Conservation (phyloP, 345 rosid genomes). For the Zanthoxylum bungeanum region DNA sequence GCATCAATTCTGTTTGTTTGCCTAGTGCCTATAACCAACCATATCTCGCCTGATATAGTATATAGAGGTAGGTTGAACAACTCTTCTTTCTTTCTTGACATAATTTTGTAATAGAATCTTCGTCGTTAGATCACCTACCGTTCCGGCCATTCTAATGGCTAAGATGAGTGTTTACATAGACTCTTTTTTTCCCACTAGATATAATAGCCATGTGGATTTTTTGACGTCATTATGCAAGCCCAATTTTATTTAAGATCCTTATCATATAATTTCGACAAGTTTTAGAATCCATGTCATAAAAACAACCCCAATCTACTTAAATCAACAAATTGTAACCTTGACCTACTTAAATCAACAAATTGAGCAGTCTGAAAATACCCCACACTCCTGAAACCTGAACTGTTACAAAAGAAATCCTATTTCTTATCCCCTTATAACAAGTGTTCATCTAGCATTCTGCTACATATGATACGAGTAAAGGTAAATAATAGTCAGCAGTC, state of each 20-base stretch:
- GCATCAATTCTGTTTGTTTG: not conserved
- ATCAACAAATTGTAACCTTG: too few relatives aligned
- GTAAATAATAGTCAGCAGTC: not conserved
- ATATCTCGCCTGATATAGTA: too few relatives aligned
- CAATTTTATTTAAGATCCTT: too few relatives aligned
- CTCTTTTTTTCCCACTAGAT: too few relatives aligned
- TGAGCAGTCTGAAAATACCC: not conserved
- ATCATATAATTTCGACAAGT: too few relatives aligned
- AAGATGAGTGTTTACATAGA: not conserved
- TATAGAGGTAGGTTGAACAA: not conserved
- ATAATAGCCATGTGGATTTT: too few relatives aligned
- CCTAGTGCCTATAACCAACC: not conserved
- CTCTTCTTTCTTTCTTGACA: not conserved
- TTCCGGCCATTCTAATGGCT: not conserved
- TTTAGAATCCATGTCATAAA: too few relatives aligned
- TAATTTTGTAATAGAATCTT: not conserved
- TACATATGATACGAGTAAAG: not conserved
- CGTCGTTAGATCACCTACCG: not conserved
- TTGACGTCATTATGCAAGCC: too few relatives aligned
- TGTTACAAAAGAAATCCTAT: not conserved
- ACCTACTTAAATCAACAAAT: not conserved
- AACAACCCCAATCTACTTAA: too few relatives aligned
- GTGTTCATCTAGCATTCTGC: not conserved
- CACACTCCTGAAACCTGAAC: too few relatives aligned
- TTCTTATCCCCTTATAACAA: not conserved